Evolutionary conservation across 192 early-diverging fungal genomes (phyloP), one percentile per base, ranked within the genome.

Genomic region (Geranomyces variabilis): DNA sequence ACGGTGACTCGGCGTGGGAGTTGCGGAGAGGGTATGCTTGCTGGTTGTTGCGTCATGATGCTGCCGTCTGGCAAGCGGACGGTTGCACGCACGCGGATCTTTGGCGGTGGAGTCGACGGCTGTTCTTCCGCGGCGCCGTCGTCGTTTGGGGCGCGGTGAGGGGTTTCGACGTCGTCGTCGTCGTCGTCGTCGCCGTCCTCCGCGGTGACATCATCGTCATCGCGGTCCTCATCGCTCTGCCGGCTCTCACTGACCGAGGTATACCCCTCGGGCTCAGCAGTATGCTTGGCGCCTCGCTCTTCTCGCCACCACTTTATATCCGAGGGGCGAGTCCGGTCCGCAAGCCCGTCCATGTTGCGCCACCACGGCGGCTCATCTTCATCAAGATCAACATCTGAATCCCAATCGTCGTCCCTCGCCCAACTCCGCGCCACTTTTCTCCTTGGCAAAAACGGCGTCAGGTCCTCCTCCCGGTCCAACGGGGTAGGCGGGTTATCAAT

Each of bases 331-430:
- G 63, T 65, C 19, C 63, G 19, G 29, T 36, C 31, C 5, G 59
- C 59, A 3, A 61, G 17, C 36, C 63, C 63, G 19, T 41, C 44
- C 63, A 28, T 21, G 5, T 28, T 31, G 3, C 43, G 3, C 63
- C 63, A 46, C 63, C 36, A 65, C 13, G 43, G 63, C 21, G 63
- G 36, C 45, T 46, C 45, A 6, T 31, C 63, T 9, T 45, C 33
- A 19, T 76, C 79, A 33, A 59, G 70, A 29, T 77, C 78, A 22
- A 49, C 57, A 26, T 85, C 83, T 1, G 77, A 66, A 41, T 86
- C 85, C 47, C 81, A 83, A 49, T 86, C 85, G 17, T 57, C 43
- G 65, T 86, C 85, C 14, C 46, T 69, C 0, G 84, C 79, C 85
- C 85, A 86, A 45, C 56, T 70, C 47, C 79, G 56, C 49, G 63